Evolutionary conservation across 2,329 filamentous ascomycete species (phyloP).

Genomic region (Sarocladium kiliense): DNA sequence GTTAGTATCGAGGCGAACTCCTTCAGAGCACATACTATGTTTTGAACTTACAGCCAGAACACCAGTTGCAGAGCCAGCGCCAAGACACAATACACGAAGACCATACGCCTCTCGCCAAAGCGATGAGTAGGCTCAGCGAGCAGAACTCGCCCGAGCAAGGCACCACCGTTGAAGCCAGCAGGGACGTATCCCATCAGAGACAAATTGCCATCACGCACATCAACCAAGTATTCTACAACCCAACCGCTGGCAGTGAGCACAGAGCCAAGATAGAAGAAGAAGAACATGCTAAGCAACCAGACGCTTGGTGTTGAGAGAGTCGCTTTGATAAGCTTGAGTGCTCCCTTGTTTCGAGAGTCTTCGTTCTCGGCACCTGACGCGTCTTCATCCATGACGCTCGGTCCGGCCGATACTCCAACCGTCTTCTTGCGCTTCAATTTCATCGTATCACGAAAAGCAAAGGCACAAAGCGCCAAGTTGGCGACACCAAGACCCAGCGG

Average conservation of each 20-base stretch:
- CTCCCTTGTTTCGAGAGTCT: conserved; percentile 21
- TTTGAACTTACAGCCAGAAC: conserved; percentile 48
- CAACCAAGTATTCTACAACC: conserved; percentile 61
- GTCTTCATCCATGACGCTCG: neutral
- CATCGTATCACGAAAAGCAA: conserved; percentile 46
- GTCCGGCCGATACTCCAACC: neutral
- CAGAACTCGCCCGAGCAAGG: conserved; percentile 49
- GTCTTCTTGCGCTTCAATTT: conserved; percentile 19
- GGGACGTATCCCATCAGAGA: conserved; percentile 57
- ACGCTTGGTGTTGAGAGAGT: conserved; percentile 41
- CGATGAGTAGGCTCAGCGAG: conserved; percentile 55
- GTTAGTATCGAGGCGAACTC: neutral
- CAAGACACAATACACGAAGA: conserved; percentile 46
- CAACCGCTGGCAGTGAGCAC: conserved; percentile 53
- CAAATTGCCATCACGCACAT: conserved; percentile 51
- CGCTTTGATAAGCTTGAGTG: conserved; percentile 36
- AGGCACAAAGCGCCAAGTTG: conserved; percentile 41
- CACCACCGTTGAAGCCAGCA: conserved; percentile 54
- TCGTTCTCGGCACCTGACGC: neutral
- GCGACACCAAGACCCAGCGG: conserved; percentile 45
- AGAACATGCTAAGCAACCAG: conserved; percentile 57
- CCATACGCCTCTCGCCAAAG: conserved; percentile 53
- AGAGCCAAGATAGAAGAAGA: conserved; percentile 58
- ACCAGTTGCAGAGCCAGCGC: conserved; percentile 51
- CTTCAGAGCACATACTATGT: too few species aligned